These are phyloP conservation scores for Daldinia bambusicola DNA, from an alignment of 495 filamentous ascomycete genomes.

Conservation along the genomic window DNA sequence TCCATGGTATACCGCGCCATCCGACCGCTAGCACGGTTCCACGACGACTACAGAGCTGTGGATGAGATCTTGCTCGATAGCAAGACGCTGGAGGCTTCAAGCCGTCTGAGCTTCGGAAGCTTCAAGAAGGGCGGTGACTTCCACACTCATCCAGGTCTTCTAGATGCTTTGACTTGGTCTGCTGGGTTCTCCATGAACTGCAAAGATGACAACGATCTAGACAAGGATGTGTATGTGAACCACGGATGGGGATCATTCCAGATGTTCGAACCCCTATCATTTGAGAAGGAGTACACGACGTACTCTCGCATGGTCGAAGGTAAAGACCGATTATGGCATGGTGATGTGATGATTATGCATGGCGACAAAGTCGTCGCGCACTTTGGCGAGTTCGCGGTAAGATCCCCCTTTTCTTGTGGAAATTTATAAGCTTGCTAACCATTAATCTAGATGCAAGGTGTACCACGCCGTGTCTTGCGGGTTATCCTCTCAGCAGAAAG, in stretches of 20 bases:
- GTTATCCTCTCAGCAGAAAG: constrained; percentile 4
- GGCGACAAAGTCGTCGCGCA: neutral
- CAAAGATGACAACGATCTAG: constrained; percentile 1
- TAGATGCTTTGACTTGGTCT: constrained; percentile 6
- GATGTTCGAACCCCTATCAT: constrained; percentile 1
- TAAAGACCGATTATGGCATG: constrained; percentile 2
- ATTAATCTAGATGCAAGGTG: constrained; percentile 1
- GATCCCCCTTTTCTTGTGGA: neutral
- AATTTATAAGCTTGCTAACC: neutral
- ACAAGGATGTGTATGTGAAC: neutral
- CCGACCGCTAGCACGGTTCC: constrained; percentile 4
- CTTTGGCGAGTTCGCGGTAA: constrained; percentile 2
- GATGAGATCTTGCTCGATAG: constrained; percentile 4
- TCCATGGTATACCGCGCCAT: constrained; percentile 14
- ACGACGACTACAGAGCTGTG: constrained; percentile 6
- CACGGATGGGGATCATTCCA: constrained; percentile 10
- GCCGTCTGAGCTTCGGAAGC: constrained; percentile 5
- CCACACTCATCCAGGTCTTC: neutral
- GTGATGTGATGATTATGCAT: neutral
- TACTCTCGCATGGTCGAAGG: constrained; percentile 9
- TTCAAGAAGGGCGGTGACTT: constrained; percentile 4
- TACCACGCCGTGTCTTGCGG: constrained; percentile 3
- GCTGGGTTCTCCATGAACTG: constrained; percentile 5
- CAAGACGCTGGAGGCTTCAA: constrained; percentile 9
- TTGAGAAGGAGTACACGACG: constrained; percentile 3